These are phyloP conservation scores for Biancaea sappan DNA, from an alignment of 306 rosid species.

Conservation along the genomic window DNA sequence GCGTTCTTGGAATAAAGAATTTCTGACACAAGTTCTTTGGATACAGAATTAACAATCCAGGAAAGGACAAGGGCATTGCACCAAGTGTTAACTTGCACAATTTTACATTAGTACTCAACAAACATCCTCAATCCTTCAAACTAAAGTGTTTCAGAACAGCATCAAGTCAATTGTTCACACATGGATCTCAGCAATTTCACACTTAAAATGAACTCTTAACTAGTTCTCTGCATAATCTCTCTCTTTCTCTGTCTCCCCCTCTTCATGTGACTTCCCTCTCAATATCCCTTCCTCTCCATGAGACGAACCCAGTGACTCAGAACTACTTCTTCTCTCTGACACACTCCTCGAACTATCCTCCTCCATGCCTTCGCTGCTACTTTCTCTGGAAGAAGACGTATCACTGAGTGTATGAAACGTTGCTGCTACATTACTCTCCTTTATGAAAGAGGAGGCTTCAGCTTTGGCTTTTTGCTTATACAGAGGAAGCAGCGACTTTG, in stretches of 20 bases:
- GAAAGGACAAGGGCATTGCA: too few relatives aligned
- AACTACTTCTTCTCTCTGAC: background rate
- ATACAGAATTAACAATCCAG: too few relatives aligned
- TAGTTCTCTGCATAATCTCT: background rate
- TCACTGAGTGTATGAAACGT: conserved; percentile 54
- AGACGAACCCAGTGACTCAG: background rate
- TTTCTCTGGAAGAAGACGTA: conserved; percentile 45
- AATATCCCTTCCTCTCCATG: background rate
- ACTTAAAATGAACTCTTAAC: background rate
- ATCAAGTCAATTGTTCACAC: background rate
- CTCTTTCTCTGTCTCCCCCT: background rate
- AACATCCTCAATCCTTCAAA: background rate
- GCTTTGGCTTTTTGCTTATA: conserved; percentile 43
- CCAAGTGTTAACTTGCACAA: too few relatives aligned
- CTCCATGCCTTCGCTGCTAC: conserved; percentile 37
- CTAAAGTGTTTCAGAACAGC: background rate
- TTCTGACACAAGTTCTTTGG: too few relatives aligned
- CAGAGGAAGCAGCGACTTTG: conserved; percentile 62
- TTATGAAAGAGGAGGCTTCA: conserved; percentile 48
- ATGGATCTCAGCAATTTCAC: background rate
- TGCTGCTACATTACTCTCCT: conserved; percentile 42
- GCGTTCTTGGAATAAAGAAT: too few relatives aligned
- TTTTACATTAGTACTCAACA: background rate
- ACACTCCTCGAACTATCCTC: background rate
- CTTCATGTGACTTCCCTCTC: background rate